These are phyloP conservation scores for Corrigiola litoralis DNA, from an alignment of 179 eudicot species.

Conservation along the genomic window DNA sequence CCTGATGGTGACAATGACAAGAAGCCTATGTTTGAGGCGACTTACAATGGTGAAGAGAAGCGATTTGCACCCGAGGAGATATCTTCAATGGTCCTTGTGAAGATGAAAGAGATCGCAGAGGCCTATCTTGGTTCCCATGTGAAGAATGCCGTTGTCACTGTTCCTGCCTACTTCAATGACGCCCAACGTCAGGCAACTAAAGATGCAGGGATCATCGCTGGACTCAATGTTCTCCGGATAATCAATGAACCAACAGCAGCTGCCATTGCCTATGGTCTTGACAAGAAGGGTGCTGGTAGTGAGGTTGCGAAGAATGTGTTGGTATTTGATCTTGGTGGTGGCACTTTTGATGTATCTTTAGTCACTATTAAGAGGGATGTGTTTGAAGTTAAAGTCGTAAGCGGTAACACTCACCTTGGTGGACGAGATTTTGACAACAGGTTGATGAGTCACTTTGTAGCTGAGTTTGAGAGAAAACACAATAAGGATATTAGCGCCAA, in stretches of 20 bases:
- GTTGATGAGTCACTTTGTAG: not conserved
- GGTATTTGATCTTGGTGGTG: conserved; percentile 18
- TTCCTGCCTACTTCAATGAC: conserved; percentile 22
- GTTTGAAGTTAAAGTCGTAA: conserved; percentile 6
- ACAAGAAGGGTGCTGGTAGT: not conserved
- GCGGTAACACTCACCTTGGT: conserved; percentile 13
- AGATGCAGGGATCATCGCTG: conserved; percentile 12
- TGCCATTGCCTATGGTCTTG: conserved; percentile 16
- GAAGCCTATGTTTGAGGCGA: no score
- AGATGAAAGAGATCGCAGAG: no score
- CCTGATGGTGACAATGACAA: no score
- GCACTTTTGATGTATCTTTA: conserved; percentile 16
- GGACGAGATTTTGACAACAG: conserved; percentile 10
- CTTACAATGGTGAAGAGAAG: no score
- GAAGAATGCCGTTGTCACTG: no score
- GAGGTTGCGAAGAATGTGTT: not conserved
- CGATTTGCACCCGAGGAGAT: no score
- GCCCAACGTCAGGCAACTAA: conserved; percentile 14
- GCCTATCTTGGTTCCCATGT: no score
- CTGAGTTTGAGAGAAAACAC: conserved; percentile 5
- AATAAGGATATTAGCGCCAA: not conserved
- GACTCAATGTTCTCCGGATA: conserved; percentile 8
- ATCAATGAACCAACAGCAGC: conserved; percentile 23
- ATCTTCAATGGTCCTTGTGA: no score
- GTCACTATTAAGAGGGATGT: conserved; percentile 7